Conservation (phyloP, 1,284 basidiomycete species). For the Sporisorium sorghi region DNA sequence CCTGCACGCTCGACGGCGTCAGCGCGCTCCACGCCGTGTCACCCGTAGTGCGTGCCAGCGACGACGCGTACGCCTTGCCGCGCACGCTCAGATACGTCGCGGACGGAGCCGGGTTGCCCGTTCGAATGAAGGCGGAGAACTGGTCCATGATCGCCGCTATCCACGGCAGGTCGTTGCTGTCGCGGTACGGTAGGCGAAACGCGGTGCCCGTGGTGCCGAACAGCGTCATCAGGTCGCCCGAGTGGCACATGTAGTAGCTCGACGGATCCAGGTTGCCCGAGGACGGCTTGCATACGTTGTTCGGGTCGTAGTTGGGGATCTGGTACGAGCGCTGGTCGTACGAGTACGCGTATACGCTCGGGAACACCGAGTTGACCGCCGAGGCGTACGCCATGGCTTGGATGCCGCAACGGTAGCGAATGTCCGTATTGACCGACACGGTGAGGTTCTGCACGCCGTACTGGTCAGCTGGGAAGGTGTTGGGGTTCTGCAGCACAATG, state of each 20-base stretch:
- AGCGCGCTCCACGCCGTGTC: constrained; percentile 23
- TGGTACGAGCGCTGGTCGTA: constrained; percentile 44
- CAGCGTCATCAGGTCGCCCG: constrained; percentile 44
- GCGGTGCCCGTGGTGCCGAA: constrained; percentile 37
- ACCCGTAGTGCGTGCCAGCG: constrained; percentile 20
- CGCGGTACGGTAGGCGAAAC: constrained; percentile 38
- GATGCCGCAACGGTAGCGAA: constrained; percentile 42
- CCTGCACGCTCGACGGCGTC: constrained; percentile 8
- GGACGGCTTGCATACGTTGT: constrained; percentile 24
- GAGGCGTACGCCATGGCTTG: constrained; percentile 46
- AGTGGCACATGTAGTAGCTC: constrained; percentile 52
- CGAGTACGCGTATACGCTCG: constrained; percentile 34
- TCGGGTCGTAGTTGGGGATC: constrained; percentile 46
- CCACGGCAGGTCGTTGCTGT: constrained; percentile 36
- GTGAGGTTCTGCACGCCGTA: constrained; percentile 46
- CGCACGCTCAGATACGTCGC: constrained; percentile 21
- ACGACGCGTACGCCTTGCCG: constrained; percentile 31
- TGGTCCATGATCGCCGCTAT: constrained; percentile 41
- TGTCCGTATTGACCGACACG: constrained; percentile 42
- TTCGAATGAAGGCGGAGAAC: constrained; percentile 41
- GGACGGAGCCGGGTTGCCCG: constrained; percentile 33
- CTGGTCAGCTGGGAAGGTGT: constrained; percentile 30
- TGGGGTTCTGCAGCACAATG: constrained; percentile 37
- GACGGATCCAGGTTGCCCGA: constrained; percentile 25
- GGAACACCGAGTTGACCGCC: constrained; percentile 45